Evolutionary conservation across 495 filamentous ascomycete species (phyloP).

Genomic region (Penicillium atrosanguineum): DNA sequence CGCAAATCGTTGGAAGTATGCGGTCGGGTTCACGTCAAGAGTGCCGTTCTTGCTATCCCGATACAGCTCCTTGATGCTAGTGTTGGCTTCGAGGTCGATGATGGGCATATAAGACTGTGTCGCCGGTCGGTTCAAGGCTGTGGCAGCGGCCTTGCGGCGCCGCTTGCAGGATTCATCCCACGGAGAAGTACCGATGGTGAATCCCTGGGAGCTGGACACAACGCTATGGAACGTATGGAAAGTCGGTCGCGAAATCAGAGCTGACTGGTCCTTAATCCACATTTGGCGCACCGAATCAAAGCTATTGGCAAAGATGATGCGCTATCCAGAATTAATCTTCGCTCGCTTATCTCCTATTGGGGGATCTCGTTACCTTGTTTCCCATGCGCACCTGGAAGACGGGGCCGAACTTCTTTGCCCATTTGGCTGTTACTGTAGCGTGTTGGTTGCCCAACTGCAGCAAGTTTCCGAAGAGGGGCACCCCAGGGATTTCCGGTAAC

Average conservation of each 20-base stretch:
- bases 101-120: constrained; percentile 70
- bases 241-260: constrained; percentile 67
- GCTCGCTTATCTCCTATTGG: neutral
- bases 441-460: constrained; percentile 57
- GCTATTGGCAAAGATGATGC: constrained; percentile 68
- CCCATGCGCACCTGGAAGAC: constrained; percentile 68
- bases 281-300: constrained; percentile 65
- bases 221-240: constrained; percentile 73
- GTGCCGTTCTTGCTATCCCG: constrained; percentile 54
- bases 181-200: constrained; percentile 70
- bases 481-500: constrained; percentile 60
- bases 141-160: constrained; percentile 67
- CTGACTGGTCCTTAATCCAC: constrained; percentile 70
- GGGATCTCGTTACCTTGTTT: constrained; percentile 48
- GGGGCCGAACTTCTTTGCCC: constrained; percentile 61
- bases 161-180: constrained; percentile 75
- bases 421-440: constrained; percentile 50
- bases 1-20: constrained; percentile 66
- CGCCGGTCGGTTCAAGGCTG: constrained; percentile 64
- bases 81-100: constrained; percentile 64
- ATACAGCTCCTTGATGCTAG: constrained; percentile 63
- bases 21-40: constrained; percentile 60
- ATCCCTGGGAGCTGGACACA: constrained; percentile 66
- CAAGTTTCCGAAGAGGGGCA: constrained; percentile 63
- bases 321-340: constrained; percentile 24